phyloP scores from a whole-genome alignment of 2,329 filamentous ascomycete species.

The Colletotrichum tropicicola region DNA sequence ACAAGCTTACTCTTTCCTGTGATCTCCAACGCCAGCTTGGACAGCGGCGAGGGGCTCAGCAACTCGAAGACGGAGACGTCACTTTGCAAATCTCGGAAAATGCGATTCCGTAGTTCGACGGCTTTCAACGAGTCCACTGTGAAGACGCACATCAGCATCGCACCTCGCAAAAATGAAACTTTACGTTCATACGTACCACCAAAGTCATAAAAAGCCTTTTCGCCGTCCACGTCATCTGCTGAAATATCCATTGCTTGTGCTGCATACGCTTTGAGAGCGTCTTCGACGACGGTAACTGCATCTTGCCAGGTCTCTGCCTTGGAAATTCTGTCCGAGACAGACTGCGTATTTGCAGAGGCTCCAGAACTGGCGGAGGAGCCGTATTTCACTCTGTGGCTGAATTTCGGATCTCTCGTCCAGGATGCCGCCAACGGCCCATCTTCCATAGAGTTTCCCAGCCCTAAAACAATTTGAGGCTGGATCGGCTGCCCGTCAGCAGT shows the following conservation, averaged over 20 bases:
- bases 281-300: not conserved
- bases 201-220: constrained; percentile 22
- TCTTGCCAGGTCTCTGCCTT: not conserved
- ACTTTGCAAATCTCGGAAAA: constrained; percentile 4
- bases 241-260: constrained; percentile 5
- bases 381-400: constrained; percentile 4
- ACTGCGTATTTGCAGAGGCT: not conserved
- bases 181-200: not conserved
- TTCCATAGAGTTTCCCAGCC: not conserved
- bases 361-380: not conserved
- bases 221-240: not conserved
- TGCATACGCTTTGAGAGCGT: not conserved
- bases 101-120: constrained; percentile 12
- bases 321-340: not conserved
- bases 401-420: constrained; percentile 15
- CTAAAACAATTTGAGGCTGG: not conserved
- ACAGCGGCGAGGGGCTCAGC: constrained; percentile 12
- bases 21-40: not conserved
- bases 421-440: not conserved
- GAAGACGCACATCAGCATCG: not conserved
- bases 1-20: not conserved
- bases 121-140: constrained; percentile 12
- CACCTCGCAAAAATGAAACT: not conserved
- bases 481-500: not conserved
- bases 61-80: constrained; percentile 20